Conservation (phyloP, 208 protist species). For the Herpetomonas samuelpessoai region DNA sequence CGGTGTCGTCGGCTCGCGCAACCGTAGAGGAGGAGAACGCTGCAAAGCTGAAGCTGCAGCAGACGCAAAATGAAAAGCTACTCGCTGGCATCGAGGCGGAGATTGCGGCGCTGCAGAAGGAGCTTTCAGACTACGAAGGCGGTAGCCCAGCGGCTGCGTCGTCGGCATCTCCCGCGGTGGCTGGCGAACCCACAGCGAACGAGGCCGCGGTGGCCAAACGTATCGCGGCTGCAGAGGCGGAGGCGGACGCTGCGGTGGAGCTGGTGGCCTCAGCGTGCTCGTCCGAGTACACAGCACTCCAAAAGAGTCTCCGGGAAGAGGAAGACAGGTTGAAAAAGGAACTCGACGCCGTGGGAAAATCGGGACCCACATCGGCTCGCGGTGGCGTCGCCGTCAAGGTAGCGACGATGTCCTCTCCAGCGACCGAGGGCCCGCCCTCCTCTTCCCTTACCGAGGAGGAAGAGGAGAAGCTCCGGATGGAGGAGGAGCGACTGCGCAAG, state of each 20-base stretch:
- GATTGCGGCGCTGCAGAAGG: slow-evolving; percentile 15
- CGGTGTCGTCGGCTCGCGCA: slow-evolving; percentile 13
- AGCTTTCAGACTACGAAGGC: slow-evolving; percentile 6
- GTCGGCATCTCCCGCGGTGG: background rate
- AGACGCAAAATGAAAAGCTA: slow-evolving; percentile 13
- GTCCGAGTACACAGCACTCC: background rate
- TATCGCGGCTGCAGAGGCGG: slow-evolving; percentile 16
- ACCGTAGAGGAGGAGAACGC: slow-evolving; percentile 5
- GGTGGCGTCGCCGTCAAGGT: too few species aligned
- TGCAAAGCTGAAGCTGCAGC: slow-evolving; percentile 12
- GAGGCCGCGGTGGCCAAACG: background rate
- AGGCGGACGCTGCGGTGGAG: slow-evolving; percentile 14
- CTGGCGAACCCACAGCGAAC: background rate
- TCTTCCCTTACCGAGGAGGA: slow-evolving; percentile 13
- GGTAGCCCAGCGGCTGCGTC: slow-evolving; percentile 1
- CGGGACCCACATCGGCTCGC: too few species aligned
- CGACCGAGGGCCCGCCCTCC: slow-evolving; percentile 2
- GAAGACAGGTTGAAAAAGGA: slow-evolving; percentile 11
- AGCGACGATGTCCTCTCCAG: background rate
- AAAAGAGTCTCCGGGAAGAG: slow-evolving; percentile 10
- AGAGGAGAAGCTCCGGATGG: slow-evolving; percentile 23
- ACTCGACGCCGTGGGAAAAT: slow-evolving; percentile 9
- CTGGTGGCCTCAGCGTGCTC: slow-evolving; percentile 11
- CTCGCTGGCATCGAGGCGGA: slow-evolving; percentile 14
- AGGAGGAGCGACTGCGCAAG: slow-evolving; percentile 31